These are phyloP conservation scores for Zygosaccharomyces bisporus DNA, from an alignment of 805 yeast species.

Conservation along the genomic window DNA sequence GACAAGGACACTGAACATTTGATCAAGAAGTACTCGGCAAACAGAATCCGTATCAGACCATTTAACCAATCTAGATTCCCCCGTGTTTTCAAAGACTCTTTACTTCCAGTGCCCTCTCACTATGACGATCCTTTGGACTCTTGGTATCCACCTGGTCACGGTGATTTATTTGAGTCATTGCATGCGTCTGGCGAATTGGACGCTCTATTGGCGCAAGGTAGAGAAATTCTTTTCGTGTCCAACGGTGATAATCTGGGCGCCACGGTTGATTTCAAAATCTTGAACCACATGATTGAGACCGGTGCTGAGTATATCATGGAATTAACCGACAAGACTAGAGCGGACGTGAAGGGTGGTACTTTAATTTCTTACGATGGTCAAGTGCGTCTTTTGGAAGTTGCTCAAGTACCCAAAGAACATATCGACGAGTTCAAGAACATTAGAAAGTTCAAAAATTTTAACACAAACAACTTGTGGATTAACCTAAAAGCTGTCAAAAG, in stretches of 20 bases:
- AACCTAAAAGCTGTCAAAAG: conserved; percentile 91
- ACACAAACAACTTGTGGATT: conserved; percentile 97
- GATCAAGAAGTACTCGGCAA: conserved; percentile 95
- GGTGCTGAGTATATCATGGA: conserved; percentile 97
- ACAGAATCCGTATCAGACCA: conserved; percentile 89
- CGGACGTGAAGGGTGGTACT: conserved; percentile 99
- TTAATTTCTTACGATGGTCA: conserved; percentile 92
- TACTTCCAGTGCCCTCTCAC: conserved; percentile 86
- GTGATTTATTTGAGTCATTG: conserved; percentile 90
- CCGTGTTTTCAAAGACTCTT: conserved; percentile 90
- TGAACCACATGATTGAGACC: conserved; percentile 88
- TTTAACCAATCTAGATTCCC: conserved; percentile 98
- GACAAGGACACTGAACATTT: conserved; percentile 92
- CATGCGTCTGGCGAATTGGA: conserved; percentile 90
- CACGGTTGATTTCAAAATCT: conserved; percentile 86
- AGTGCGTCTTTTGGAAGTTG: conserved; percentile 87
- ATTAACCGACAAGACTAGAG: conserved; percentile 96
- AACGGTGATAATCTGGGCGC: conserved; percentile 99
- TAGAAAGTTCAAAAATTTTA: conserved; percentile 96
- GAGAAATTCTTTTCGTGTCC: conserved; percentile 91
- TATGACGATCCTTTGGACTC: conserved; percentile 70
- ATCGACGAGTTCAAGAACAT: conserved; percentile 97
- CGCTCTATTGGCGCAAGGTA: conserved; percentile 83
- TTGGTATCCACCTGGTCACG: conserved; percentile 99
- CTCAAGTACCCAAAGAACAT: conserved; percentile 96